A percentile compares a stretch with the other conserved stretches of the same genome.
These are phyloP conservation scores for Ogataea haglerorum DNA, from an alignment of 805 yeast genomes.

Conservation along the genomic window DNA sequence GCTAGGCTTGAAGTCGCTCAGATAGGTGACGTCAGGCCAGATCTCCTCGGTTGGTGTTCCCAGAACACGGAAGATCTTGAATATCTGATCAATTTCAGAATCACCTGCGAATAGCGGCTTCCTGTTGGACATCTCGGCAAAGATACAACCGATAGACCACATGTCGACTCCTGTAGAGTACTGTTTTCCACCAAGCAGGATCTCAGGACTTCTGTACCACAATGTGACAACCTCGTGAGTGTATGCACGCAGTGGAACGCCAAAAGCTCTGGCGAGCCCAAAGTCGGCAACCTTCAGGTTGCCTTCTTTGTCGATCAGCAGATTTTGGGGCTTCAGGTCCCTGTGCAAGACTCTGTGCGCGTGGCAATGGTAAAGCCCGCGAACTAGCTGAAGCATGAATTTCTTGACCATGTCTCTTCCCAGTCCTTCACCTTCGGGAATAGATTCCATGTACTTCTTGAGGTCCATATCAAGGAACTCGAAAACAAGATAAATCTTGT, in stretches of 20 bases:
- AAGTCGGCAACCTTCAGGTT: slow-evolving; percentile 88
- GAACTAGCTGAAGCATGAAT: slow-evolving; percentile 87
- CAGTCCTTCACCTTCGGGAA: slow-evolving; percentile 85
- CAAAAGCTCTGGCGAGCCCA: slow-evolving; percentile 95
- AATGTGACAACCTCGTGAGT: slow-evolving; percentile 97
- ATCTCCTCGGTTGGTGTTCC: slow-evolving; percentile 92
- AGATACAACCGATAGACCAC: slow-evolving; percentile 98
- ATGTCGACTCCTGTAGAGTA: slow-evolving; percentile 97
- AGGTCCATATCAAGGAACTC: slow-evolving; percentile 93
- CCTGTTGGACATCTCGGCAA: slow-evolving; percentile 96
- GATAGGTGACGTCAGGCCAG: slow-evolving; percentile 91
- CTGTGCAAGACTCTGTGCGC: slow-evolving; percentile 92
- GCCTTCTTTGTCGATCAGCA: slow-evolving; percentile 92
- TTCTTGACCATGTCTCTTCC: slow-evolving; percentile 89
- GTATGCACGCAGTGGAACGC: slow-evolving; percentile 94
- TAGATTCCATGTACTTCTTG: slow-evolving; percentile 94
- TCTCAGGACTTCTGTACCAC: slow-evolving; percentile 98
- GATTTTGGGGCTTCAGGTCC: slow-evolving; percentile 94
- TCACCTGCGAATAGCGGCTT: slow-evolving; percentile 96
- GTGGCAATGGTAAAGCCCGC: slow-evolving; percentile 91
- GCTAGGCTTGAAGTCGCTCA: slow-evolving; percentile 91
- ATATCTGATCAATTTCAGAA: slow-evolving; percentile 95
- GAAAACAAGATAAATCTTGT: slow-evolving; percentile 87
- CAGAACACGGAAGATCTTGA: slow-evolving; percentile 83
- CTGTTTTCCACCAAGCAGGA: slow-evolving; percentile 91